Conservation (phyloP, 805 yeast genomes). For the Cyberlindnera bimundalis region DNA sequence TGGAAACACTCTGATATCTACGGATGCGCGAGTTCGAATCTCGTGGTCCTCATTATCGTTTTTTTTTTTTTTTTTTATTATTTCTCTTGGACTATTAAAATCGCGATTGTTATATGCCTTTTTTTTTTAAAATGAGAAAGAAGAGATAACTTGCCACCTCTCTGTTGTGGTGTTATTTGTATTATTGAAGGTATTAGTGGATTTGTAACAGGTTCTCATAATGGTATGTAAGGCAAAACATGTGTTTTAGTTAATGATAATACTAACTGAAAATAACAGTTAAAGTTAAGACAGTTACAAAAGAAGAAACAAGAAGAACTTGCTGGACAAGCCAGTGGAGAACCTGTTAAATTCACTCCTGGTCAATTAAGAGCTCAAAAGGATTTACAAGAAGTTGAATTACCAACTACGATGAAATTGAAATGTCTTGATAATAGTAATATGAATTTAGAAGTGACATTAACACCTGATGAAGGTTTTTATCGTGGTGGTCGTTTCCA, state of each 20-base stretch:
- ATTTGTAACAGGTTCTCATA: no score
- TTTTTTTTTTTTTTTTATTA: slow-evolving; percentile 10
- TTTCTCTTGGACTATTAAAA: neutral
- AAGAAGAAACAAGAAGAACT: slow-evolving; percentile 51
- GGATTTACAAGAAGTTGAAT: slow-evolving; percentile 65
- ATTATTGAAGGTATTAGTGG: no score
- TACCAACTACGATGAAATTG: slow-evolving; percentile 55
- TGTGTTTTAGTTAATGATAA: no score
- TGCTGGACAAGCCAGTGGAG: slow-evolving; percentile 6
- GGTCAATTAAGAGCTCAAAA: slow-evolving; percentile 77
- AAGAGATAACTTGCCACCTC: no score
- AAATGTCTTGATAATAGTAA: slow-evolving; percentile 50
- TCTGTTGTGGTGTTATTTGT: no score
- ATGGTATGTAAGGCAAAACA: neutral
- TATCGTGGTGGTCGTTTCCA: slow-evolving; percentile 66
- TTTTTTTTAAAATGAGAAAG: neutral
- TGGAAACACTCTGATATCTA: slow-evolving; percentile 35
- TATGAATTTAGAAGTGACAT: slow-evolving; percentile 53
- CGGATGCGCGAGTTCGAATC: slow-evolving; percentile 45
- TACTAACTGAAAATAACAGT: slow-evolving; percentile 29
- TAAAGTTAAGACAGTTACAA: slow-evolving; percentile 58
- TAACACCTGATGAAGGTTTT: slow-evolving; percentile 70
- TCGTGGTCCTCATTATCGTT: slow-evolving; percentile 36
- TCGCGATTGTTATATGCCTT: neutral
- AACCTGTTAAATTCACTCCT: slow-evolving; percentile 37